Conservation (phyloP, 2,329 filamentous ascomycete species). For the Cladorrhinum sp. region DNA sequence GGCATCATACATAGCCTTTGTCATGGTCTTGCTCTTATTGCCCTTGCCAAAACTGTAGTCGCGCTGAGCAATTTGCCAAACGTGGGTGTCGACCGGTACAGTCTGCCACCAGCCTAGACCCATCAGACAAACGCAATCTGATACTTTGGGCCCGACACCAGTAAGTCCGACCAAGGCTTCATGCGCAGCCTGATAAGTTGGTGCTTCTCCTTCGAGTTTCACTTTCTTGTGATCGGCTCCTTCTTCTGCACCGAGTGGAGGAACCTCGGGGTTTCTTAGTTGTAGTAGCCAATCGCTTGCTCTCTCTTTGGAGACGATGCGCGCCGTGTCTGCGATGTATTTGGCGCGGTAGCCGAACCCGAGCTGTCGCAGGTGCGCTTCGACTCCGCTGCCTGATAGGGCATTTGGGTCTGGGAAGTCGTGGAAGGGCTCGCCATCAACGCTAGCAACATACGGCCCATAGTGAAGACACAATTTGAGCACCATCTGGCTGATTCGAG, state of each 20-base stretch:
- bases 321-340: conserved; percentile 84
- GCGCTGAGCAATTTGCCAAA: conserved; percentile 96
- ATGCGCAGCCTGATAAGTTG: conserved; percentile 77
- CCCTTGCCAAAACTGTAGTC: conserved; percentile 88
- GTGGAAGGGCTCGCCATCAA: conserved; percentile 72
- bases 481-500: conserved; percentile 92
- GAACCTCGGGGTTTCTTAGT: conserved; percentile 73
- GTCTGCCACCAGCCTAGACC: conserved; percentile 93
- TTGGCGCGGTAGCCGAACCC: conserved; percentile 95
- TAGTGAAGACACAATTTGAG: conserved; percentile 88
- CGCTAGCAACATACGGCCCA: conserved; percentile 68
- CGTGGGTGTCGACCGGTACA: conserved; percentile 94
- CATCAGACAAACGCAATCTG: conserved; percentile 96
- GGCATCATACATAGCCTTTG: conserved; percentile 82
- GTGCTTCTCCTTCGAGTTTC: conserved; percentile 41
- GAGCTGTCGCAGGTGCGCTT: conserved; percentile 72
- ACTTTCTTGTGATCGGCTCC: conserved; percentile 17
- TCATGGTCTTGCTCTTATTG: conserved; percentile 76
- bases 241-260: conserved; percentile 52
- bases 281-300: conserved; percentile 72
- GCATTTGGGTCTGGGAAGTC: conserved; percentile 80
- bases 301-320: conserved; percentile 64
- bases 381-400: conserved; percentile 71
- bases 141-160: conserved; percentile 93
- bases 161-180: conserved; percentile 73